Percentiles rank a stretch among this genome's conserved stretches.
Conservation (phyloP, 2,329 filamentous ascomycete genomes). For the Metarhizium robertsii region DNA sequence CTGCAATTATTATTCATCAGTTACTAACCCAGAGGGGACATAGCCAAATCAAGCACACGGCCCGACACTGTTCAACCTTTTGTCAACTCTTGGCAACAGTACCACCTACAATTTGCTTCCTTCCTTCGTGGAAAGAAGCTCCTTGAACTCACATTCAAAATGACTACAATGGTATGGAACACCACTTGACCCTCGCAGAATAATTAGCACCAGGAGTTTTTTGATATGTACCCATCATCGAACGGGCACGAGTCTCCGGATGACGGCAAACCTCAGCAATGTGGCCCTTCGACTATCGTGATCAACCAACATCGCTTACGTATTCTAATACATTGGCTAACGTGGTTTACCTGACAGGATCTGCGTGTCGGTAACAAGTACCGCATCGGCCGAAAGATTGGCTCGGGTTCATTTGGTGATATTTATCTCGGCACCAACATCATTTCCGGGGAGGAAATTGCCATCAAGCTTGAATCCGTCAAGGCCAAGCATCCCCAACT, state of each 20-base stretch:
- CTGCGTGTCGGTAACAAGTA: constrained; percentile 99
- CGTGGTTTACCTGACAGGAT: constrained; percentile 51
- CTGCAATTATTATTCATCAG: too few relatives aligned
- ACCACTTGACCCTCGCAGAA: background rate
- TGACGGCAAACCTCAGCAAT: background rate
- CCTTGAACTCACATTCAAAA: constrained; percentile 18
- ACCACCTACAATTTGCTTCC: constrained; percentile 6
- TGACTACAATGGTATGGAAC: constrained; percentile 43
- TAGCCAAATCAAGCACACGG: too few relatives aligned
- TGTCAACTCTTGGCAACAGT: background rate
- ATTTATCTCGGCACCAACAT: constrained; percentile 99
- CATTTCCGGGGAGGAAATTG: constrained; percentile 98
- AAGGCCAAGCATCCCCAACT: constrained; percentile 99
- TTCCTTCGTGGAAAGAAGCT: constrained; percentile 14
- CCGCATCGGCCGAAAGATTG: constrained; percentile 98
- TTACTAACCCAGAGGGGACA: too few relatives aligned
- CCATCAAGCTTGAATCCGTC: constrained; percentile 98
- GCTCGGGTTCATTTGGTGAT: constrained; percentile 93
- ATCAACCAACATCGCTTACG: background rate
- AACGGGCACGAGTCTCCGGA: background rate
- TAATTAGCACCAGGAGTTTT: background rate
- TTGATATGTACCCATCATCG: background rate
- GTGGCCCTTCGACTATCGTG: background rate
- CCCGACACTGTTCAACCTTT: too few relatives aligned
- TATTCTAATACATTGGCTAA: background rate